Conservation (phyloP, 2,329 filamentous ascomycete genomes). For the Claviceps quebecensis region DNA sequence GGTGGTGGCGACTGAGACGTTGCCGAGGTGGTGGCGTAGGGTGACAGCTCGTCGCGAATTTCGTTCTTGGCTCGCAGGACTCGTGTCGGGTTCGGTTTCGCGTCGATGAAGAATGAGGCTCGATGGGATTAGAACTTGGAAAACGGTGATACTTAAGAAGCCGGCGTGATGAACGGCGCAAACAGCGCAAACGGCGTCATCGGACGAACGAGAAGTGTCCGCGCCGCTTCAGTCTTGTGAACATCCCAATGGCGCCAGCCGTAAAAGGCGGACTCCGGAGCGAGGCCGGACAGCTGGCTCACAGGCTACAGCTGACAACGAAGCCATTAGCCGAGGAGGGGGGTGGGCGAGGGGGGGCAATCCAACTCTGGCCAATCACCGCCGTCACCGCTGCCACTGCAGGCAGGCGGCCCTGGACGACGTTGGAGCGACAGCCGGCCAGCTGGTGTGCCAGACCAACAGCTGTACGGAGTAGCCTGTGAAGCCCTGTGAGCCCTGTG, state of each 20-base stretch:
- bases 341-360: too few relatives aligned
- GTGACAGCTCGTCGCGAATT: neutral
- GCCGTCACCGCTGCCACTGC: too few relatives aligned
- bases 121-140: neutral
- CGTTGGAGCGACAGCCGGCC: too few relatives aligned
- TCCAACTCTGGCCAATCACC: too few relatives aligned
- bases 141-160: neutral
- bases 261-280: neutral
- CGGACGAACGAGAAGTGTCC: constrained; percentile 3
- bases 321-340: neutral
- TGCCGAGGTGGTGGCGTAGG: neutral
- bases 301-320: neutral
- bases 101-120: neutral
- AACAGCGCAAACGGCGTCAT: neutral
- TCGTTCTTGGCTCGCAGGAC: too few relatives aligned
- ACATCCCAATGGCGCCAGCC: neutral
- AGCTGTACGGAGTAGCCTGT: too few relatives aligned
- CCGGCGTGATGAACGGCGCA: neutral
- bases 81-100: neutral
- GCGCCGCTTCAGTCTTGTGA: neutral
- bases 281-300: neutral
- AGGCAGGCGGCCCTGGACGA: too few relatives aligned
- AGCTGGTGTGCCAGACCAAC: too few relatives aligned
- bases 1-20: neutral
- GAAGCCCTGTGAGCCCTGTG: too few relatives aligned